Conservation (phyloP, 2,329 filamentous ascomycete genomes). For the Aspergillaceae sp. region DNA sequence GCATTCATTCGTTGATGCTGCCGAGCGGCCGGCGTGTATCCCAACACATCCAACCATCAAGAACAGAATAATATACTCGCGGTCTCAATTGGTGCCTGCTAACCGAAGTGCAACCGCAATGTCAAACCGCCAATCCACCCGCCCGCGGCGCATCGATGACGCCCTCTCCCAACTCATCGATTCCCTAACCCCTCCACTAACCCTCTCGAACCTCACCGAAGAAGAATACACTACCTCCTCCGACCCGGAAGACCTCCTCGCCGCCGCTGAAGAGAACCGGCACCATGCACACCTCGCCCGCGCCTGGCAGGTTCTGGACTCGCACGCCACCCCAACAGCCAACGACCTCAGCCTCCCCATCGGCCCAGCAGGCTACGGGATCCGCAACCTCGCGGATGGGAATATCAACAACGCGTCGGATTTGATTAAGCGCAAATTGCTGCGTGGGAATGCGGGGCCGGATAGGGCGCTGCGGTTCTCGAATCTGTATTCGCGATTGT, state of each 20-base stretch:
- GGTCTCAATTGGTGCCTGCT: not conserved
- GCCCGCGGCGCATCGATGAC: constrained; percentile 36
- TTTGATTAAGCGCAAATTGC: constrained; percentile 79
- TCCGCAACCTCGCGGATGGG: constrained; percentile 25
- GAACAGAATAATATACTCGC: not conserved
- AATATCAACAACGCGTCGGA: constrained; percentile 84
- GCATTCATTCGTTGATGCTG: not conserved
- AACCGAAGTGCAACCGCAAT: constrained; percentile 6
- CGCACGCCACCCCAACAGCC: constrained; percentile 14
- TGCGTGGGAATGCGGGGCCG: constrained; percentile 64
- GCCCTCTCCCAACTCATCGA: constrained; percentile 37
- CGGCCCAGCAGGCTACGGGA: constrained; percentile 9
- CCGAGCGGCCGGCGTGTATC: too few species aligned
- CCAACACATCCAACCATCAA: too few species aligned
- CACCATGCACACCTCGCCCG: constrained; percentile 28
- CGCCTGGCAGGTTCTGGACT: constrained; percentile 32
- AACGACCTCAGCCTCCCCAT: constrained; percentile 19
- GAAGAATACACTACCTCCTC: constrained; percentile 20
- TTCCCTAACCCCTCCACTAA: constrained; percentile 30
- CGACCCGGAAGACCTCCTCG: constrained; percentile 25
- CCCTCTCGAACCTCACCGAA: constrained; percentile 20
- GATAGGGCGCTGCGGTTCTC: constrained; percentile 75
- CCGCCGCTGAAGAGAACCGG: constrained; percentile 29
- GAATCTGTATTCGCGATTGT: constrained; percentile 78
- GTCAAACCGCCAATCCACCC: constrained; percentile 25